phyloP scores from a whole-genome alignment of 768 basidiomycete genomes.

The Austroboletus festivus region DNA sequence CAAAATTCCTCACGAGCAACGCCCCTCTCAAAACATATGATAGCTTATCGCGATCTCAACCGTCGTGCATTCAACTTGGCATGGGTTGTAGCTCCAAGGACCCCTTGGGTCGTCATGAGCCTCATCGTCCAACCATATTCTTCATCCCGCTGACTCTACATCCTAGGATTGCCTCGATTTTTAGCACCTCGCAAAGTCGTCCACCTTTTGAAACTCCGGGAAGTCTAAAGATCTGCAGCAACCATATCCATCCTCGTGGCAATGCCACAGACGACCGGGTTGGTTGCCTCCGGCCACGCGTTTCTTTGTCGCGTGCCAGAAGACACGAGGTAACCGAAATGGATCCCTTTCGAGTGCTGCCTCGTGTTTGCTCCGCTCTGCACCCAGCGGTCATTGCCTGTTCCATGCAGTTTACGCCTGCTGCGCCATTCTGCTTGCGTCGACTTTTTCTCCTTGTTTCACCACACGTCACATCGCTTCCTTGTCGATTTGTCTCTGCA shows the following conservation, averaged over 20 bases:
- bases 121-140: no score
- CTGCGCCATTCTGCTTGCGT: conserved; percentile 15
- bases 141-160: no score
- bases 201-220: not conserved
- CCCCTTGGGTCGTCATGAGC: no score
- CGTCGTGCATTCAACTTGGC: no score
- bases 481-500: not conserved
- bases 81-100: no score
- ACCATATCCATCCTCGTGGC: not conserved
- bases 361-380: conserved; percentile 26
- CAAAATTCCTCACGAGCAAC: no score
- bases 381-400: conserved; percentile 14
- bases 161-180: no score
- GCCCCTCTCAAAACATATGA: no score
- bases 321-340: conserved; percentile 14
- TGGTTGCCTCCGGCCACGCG: not conserved
- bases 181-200: not conserved
- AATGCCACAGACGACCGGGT: not conserved
- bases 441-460: not conserved
- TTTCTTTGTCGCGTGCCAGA: conserved; percentile 14
- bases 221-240: not conserved
- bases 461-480: not conserved
- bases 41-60: no score
- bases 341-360: conserved; percentile 28
- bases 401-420: conserved; percentile 26